phyloP scores from a whole-genome alignment of 2,329 filamentous ascomycete genomes.

The Penicillium verrucosum region DNA sequence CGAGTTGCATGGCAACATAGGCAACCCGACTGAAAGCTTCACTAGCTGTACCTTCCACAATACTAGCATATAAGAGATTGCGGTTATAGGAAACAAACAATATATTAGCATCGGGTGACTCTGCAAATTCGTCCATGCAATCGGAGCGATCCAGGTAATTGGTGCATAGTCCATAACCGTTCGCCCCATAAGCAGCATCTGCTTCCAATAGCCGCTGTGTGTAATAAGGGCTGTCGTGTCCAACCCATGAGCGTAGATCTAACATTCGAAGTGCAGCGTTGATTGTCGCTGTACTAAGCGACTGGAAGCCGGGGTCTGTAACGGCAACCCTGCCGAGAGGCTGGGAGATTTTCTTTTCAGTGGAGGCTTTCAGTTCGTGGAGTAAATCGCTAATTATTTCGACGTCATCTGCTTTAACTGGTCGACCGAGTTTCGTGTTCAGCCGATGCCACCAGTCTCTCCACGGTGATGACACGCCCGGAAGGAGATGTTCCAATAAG shows the following conservation, averaged over 20 bases:
- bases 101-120: background rate
- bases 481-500: background rate
- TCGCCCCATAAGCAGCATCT: constrained; percentile 11
- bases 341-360: constrained; percentile 5
- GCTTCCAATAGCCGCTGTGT: constrained; percentile 1
- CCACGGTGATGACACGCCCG: background rate
- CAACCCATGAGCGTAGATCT: constrained; percentile 6
- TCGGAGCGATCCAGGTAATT: constrained; percentile 8
- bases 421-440: constrained; percentile 6
- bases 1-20: background rate
- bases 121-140: constrained; percentile 4
- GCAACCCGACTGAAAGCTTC: background rate
- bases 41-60: background rate
- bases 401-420: constrained; percentile 4
- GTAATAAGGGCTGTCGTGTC: constrained; percentile 6
- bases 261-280: constrained; percentile 10
- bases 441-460: constrained; percentile 6
- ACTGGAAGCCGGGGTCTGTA: constrained; percentile 7
- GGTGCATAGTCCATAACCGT: constrained; percentile 7
- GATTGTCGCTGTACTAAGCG: background rate
- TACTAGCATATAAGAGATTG: constrained; percentile 8
- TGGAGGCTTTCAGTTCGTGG: constrained; percentile 1
- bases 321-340: constrained; percentile 11
- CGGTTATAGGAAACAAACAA: constrained; percentile 7
- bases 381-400: constrained; percentile 13